These are phyloP conservation scores for Emericellopsis terricola DNA, from an alignment of 495 filamentous ascomycete species.

Conservation along the genomic window DNA sequence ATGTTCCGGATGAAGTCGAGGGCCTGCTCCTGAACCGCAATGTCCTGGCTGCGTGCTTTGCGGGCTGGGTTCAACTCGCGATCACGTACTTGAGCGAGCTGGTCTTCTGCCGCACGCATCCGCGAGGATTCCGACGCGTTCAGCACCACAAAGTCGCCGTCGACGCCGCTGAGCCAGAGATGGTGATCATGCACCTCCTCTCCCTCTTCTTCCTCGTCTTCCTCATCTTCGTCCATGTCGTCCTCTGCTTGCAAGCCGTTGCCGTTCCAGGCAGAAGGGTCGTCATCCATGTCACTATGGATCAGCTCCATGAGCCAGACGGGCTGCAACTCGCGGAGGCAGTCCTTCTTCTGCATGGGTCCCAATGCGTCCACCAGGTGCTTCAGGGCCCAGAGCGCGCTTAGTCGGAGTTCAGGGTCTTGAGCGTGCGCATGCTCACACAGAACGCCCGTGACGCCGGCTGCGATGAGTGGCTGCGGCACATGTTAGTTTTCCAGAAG, in stretches of 20 bases:
- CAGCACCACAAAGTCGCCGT: conserved; percentile 5
- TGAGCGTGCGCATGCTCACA: conserved; percentile 71
- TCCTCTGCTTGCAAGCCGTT: conserved; percentile 10
- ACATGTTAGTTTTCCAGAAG: conserved; percentile 9
- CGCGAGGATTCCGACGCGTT: conserved; percentile 2
- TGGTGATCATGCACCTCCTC: conserved; percentile 9
- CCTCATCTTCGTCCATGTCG: conserved; percentile 48
- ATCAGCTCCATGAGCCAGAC: conserved; percentile 69
- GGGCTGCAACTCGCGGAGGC: conserved; percentile 57
- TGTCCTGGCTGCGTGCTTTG: conserved; percentile 56
- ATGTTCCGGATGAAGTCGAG: conserved; percentile 79
- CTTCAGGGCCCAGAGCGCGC: conserved; percentile 85
- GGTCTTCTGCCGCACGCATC: conserved; percentile 18
- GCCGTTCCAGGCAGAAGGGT: conserved; percentile 19
- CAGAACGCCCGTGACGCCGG: conserved; percentile 57
- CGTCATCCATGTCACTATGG: conserved; percentile 35
- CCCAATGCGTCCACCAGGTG: conserved; percentile 55
- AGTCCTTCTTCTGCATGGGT: conserved; percentile 51
- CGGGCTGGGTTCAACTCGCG: conserved; percentile 34
- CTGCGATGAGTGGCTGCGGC: conserved; percentile 47
- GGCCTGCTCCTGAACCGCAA: conserved; percentile 77
- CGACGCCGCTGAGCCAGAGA: conserved; percentile 9
- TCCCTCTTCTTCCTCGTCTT: conserved; percentile 24
- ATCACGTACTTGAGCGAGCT: conserved; percentile 33
- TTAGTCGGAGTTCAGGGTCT: conserved; percentile 52